Conservation (phyloP, 176 grass and related monocot genomes). For the Avena sativa region DNA sequence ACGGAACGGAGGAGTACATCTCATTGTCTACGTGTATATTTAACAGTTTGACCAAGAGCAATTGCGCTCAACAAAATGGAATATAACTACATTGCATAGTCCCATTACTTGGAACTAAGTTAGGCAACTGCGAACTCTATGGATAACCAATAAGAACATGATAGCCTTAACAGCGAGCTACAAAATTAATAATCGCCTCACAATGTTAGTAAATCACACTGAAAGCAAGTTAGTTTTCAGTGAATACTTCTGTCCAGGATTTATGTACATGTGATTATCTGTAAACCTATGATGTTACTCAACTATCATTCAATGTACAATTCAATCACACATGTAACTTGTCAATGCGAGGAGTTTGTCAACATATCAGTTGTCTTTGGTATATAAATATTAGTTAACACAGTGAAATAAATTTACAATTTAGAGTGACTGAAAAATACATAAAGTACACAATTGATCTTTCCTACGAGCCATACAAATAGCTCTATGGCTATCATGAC, state of each 20-base stretch:
- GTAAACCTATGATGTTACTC: not conserved
- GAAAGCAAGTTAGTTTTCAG: not conserved
- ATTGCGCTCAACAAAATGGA: not conserved
- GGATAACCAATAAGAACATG: not conserved
- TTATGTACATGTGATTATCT: not conserved
- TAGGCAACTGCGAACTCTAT: not conserved
- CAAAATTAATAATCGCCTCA: not conserved
- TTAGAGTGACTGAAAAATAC: not conserved
- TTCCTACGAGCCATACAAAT: not conserved
- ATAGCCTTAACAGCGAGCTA: not conserved
- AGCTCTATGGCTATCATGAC: not conserved
- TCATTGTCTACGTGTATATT: not conserved
- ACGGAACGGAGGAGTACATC: too few relatives aligned
- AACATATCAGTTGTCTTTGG: too few relatives aligned
- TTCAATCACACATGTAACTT: not conserved
- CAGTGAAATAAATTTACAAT: not conserved
- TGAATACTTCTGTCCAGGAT: not conserved
- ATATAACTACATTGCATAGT: not conserved
- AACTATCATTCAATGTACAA: not conserved
- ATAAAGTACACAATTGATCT: not conserved
- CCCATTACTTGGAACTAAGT: not conserved
- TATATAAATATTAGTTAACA: too few relatives aligned
- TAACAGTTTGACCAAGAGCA: not conserved
- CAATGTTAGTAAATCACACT: not conserved
- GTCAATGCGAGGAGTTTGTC: too few relatives aligned